Evolutionary conservation across 148 eudicot species (phyloP).

Genomic region (Heliosperma pusillum): DNA sequence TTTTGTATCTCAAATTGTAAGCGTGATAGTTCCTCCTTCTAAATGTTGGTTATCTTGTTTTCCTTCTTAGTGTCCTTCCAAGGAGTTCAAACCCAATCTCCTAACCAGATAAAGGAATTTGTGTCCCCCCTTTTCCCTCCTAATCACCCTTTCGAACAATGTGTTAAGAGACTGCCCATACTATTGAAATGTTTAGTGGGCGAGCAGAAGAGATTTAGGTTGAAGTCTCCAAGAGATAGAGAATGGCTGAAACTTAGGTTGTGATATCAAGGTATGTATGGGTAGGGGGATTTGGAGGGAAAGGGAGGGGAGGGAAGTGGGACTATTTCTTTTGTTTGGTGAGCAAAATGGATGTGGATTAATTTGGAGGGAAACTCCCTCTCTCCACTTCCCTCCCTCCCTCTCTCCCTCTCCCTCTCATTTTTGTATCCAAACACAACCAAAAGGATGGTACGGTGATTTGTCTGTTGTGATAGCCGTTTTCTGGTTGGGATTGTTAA

Average conservation of each 20-base stretch:
- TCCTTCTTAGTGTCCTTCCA: not conserved
- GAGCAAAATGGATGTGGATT: too few relatives aligned
- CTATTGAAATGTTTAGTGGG: not conserved
- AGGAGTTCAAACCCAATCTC: not conserved
- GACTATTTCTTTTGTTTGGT: not conserved
- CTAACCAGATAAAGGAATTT: not conserved
- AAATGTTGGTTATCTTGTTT: slow-evolving; percentile 4
- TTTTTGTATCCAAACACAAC: not conserved
- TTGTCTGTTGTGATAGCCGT: not conserved
- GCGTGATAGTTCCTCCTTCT: not conserved
- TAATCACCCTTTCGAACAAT: not conserved
- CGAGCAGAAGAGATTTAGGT: not conserved
- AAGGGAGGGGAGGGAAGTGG: not conserved
- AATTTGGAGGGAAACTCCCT: not conserved
- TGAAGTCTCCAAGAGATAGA: not conserved
- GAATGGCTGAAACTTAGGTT: not conserved
- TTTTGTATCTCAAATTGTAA: not conserved
- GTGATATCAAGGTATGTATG: not conserved
- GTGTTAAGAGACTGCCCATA: not conserved
- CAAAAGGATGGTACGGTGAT: not conserved
- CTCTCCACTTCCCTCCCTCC: not conserved
- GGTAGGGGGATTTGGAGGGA: not conserved
- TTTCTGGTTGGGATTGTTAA: not conserved
- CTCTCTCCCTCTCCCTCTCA: not conserved
- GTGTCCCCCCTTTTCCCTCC: not conserved